Conservation (phyloP, 371 early-diverging fungal species). For the Mucor racemosus region DNA sequence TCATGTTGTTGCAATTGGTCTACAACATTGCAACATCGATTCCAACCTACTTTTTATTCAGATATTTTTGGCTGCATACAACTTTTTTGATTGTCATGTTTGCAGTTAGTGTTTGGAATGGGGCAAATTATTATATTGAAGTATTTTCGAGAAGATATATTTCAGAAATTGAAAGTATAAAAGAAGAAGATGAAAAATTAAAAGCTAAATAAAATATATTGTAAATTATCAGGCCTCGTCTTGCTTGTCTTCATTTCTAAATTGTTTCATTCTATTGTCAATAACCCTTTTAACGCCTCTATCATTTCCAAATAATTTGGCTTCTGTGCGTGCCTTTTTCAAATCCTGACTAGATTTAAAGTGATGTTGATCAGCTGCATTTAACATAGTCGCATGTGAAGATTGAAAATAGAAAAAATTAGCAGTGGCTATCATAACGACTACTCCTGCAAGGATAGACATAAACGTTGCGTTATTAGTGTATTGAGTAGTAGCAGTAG, state of each 20-base stretch:
- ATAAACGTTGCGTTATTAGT: conserved; percentile 43
- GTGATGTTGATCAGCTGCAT: conserved; percentile 48
- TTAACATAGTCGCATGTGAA: conserved; percentile 28
- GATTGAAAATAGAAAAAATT: conserved; percentile 34
- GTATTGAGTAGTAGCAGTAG: conserved; percentile 19
- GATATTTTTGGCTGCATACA: conserved; percentile 61
- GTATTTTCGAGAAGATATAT: conserved; percentile 70
- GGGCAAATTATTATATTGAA: conserved; percentile 76
- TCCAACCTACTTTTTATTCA: conserved; percentile 51
- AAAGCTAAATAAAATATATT: conserved; percentile 8
- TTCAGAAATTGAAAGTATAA: conserved; percentile 50
- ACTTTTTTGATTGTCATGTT: conserved; percentile 60
- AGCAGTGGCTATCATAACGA: conserved; percentile 27
- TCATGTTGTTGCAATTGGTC: conserved; percentile 67
- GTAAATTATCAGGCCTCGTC: not conserved
- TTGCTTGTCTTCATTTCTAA: conserved; percentile 21
- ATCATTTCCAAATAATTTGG: conserved; percentile 49
- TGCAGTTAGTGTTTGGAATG: conserved; percentile 71
- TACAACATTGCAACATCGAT: conserved; percentile 60
- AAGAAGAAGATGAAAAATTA: conserved; percentile 6
- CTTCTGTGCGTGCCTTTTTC: conserved; percentile 46
- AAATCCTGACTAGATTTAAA: conserved; percentile 37
- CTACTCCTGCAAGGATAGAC: conserved; percentile 35
- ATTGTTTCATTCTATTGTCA: conserved; percentile 36
- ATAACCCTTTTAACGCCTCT: conserved; percentile 43